phyloP scores from a whole-genome alignment of 805 yeast species.

The Candida pseudoglaebosa region DNA sequence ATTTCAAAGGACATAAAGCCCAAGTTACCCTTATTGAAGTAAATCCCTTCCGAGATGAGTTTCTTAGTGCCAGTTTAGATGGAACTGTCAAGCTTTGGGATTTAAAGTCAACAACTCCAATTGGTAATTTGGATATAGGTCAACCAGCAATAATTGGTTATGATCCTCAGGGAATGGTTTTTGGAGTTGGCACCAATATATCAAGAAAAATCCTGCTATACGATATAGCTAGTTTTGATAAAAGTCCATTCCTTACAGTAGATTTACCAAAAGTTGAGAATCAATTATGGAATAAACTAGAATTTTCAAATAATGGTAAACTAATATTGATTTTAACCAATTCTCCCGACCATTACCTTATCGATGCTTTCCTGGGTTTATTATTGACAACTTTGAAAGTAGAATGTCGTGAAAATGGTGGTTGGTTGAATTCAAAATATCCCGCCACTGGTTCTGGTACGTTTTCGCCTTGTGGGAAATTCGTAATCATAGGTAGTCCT shows the following conservation, averaged over 20 bases:
- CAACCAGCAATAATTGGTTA: slow-evolving; percentile 58
- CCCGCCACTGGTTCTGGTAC: slow-evolving; percentile 30
- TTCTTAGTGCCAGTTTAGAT: slow-evolving; percentile 69
- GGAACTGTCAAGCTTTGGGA: slow-evolving; percentile 88
- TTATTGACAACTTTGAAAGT: slow-evolving; percentile 27
- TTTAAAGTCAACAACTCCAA: slow-evolving; percentile 58
- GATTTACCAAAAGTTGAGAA: slow-evolving; percentile 17
- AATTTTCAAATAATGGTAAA: slow-evolving; percentile 77
- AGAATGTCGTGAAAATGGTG: slow-evolving; percentile 6
- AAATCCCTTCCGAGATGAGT: slow-evolving; percentile 62
- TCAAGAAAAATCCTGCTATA: slow-evolving; percentile 44
- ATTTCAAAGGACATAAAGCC: slow-evolving; percentile 83
- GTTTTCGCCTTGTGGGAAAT: slow-evolving; percentile 40
- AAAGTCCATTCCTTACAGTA: slow-evolving; percentile 46
- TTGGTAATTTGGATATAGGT: slow-evolving; percentile 53
- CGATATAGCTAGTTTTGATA: slow-evolving; percentile 55
- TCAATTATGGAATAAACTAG: slow-evolving; percentile 57
- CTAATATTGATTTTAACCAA: slow-evolving; percentile 54
- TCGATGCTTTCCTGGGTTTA: slow-evolving; percentile 69
- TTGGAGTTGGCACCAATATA: slow-evolving; percentile 51
- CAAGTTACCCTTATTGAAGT: slow-evolving; percentile 71
- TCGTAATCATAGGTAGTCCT: slow-evolving; percentile 29
- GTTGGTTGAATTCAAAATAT: slow-evolving; percentile 27
- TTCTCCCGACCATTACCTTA: slow-evolving; percentile 51
- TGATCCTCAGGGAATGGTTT: slow-evolving; percentile 82